These are phyloP conservation scores for Spathaspora passalidarum DNA, from an alignment of 805 yeast species.

Conservation along the genomic window DNA sequence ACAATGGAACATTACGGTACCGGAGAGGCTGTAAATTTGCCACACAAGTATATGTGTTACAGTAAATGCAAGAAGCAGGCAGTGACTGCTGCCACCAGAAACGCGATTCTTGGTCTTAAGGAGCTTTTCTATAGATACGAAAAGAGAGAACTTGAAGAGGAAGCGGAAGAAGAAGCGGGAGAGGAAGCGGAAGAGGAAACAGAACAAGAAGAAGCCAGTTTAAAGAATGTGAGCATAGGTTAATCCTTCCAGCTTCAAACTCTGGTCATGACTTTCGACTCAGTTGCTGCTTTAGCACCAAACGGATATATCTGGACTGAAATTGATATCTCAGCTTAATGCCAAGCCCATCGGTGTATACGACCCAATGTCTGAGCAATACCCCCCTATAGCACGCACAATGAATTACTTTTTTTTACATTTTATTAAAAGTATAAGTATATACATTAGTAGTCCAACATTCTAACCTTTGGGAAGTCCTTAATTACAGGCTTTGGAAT, in stretches of 20 bases:
- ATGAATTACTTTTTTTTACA: background rate
- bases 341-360: too few relatives aligned
- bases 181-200: background rate
- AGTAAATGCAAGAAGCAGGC: conserved; percentile 47
- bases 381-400: background rate
- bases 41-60: conserved; percentile 31
- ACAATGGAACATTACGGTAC: conserved; percentile 32
- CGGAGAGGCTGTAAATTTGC: conserved; percentile 33
- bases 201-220: too few relatives aligned
- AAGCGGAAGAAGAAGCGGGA: background rate
- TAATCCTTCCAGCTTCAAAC: too few relatives aligned
- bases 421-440: too few relatives aligned
- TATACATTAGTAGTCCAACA: conserved; percentile 51
- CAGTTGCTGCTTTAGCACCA: too few relatives aligned
- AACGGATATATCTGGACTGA: too few relatives aligned
- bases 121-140: conserved; percentile 10
- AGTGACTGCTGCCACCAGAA: conserved; percentile 41
- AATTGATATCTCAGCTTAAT: too few relatives aligned
- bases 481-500: conserved; percentile 67
- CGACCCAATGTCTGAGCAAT: too few relatives aligned
- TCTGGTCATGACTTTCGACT: too few relatives aligned
- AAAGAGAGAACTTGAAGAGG: background rate
- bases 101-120: conserved; percentile 27
- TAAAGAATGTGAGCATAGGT: too few relatives aligned
- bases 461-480: conserved; percentile 56